Base-by-base conservation (phyloP, 768 basidiomycete species). In the Russula foetens region DNA sequence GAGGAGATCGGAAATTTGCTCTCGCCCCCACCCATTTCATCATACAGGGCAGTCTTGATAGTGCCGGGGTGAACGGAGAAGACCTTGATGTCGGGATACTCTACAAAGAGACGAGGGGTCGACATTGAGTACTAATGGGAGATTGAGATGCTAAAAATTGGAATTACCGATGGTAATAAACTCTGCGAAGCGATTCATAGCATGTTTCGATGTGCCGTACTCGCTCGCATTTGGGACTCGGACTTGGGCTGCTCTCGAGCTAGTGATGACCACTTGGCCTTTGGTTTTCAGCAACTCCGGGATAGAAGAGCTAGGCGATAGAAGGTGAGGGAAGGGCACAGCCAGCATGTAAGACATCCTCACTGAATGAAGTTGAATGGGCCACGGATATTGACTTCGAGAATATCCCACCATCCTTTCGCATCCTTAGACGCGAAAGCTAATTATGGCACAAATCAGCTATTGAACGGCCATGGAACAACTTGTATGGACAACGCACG, bases 291-390 rank as follows among this genome's bases (percentile, higher is more conserved):
- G 7, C 14, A 63, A 31, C 15, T 60, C 46, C 7, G 62, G 58
- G 17, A 59, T 31, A 28, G 53, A 19, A 41, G 45, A 56, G 35
- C 56, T 53, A 28, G 8, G 23, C 1, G 1, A 28, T 19, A 11
- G 9, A 26, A 24, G 15, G 29, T 39, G 26, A 39, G 23, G 23
- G 19, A 26, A 19, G 4, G n/a, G 9, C 7, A n/a, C 14, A 24
- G 17, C 17, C 17, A n/a, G 17, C 23, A n/a, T 4, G 39, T 39
- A 21, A 38, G 35, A 38, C 7, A 7, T 14, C 12, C 46, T 33
- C 31, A 63, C 62, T 56, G 58, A 12, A 50, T 51, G 23, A 47
- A 51, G 26, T 60, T 56, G 48, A 60, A 60, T 2, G 58, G 41
- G 2, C 62, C 62, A n/a, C n/a, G n/a, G n/a, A n/a, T n/a, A n/a